Evolutionary conservation across 192 early-diverging fungal genomes (phyloP).

Genomic region (Rhizophagus prolifer): DNA sequence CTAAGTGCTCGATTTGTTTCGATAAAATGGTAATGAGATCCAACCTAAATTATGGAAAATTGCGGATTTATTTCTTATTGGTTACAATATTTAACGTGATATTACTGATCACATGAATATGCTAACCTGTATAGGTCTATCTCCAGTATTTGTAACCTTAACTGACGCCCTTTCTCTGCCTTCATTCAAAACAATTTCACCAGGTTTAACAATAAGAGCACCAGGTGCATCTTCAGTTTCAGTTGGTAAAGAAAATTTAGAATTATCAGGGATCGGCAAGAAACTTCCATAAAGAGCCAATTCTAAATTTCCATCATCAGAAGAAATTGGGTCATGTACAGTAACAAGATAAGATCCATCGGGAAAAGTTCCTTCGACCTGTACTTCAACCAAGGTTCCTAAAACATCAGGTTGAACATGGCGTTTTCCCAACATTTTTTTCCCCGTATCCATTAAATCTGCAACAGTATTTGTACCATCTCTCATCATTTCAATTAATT

Average conservation of each 20-base stretch:
- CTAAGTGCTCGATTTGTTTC: conserved; percentile 79
- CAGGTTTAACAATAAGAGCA: conserved; percentile 63
- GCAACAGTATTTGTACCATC: conserved; percentile 87
- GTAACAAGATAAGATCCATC: conserved; percentile 95
- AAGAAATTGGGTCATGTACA: conserved; percentile 87
- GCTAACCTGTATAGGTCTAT: conserved; percentile 85
- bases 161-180: conserved; percentile 68
- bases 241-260: conserved; percentile 49
- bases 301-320: conserved; percentile 75
- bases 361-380: conserved; percentile 89
- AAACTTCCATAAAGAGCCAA: conserved; percentile 89
- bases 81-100: background rate
- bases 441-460: conserved; percentile 84
- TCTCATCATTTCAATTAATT: conserved; percentile 85
- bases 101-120: background rate
- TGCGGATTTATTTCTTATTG: background rate
- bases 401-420: conserved; percentile 78
- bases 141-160: conserved; percentile 88
- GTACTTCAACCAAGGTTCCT: conserved; percentile 75
- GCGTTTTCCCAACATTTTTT: conserved; percentile 81
- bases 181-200: conserved; percentile 74
- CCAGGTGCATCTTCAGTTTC: conserved; percentile 59
- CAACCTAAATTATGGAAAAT: conserved; percentile 54
- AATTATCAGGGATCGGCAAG: conserved; percentile 69
- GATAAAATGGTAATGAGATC: conserved; percentile 96